Conservation (phyloP, 768 basidiomycete species). For the Suillus placidus region DNA sequence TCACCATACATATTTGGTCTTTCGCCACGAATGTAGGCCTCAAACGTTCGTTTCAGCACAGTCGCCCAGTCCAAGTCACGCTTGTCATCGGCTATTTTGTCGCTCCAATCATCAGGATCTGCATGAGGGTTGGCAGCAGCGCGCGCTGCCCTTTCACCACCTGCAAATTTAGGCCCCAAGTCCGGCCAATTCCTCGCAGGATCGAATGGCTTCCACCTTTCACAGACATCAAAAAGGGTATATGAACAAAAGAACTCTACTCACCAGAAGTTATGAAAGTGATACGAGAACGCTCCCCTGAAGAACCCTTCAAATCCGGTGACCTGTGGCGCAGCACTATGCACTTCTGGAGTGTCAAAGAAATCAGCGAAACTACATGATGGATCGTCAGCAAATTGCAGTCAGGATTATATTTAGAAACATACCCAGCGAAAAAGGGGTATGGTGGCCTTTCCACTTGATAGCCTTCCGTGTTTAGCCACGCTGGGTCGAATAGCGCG, state of each 20-base stretch:
- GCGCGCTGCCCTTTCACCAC: constrained; percentile 72
- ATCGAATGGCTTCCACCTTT: constrained; percentile 95
- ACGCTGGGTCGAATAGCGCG: constrained; percentile 91
- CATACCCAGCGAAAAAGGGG: constrained; percentile 85
- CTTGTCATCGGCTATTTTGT: constrained; percentile 61
- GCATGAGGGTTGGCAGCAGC: constrained; percentile 23
- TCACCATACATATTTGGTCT: constrained; percentile 94
- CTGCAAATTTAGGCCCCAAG: constrained; percentile 75
- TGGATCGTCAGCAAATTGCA: constrained; percentile 1
- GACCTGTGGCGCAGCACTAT: constrained; percentile 78
- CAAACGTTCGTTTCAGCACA: constrained; percentile 93
- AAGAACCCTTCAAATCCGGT: constrained; percentile 92
- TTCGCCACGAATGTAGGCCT: constrained; percentile 85
- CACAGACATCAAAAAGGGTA: constrained; percentile 3
- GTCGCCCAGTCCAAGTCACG: constrained; percentile 84
- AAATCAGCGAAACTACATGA: constrained; percentile 73
- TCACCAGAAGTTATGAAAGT: constrained; percentile 92
- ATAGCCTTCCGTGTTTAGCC: constrained; percentile 89
- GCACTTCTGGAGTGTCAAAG: constrained; percentile 72
- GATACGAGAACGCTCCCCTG: constrained; percentile 89
- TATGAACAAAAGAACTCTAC: constrained; percentile 16
- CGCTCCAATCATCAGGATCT: constrained; percentile 29
- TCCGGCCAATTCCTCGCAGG: constrained; percentile 88
- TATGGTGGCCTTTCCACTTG: constrained; percentile 91
- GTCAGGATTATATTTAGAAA: constrained; percentile 13